These are phyloP conservation scores for Nothophytophthora sp. DNA, from an alignment of 352 stramenopile genomes.

Conservation along the genomic window DNA sequence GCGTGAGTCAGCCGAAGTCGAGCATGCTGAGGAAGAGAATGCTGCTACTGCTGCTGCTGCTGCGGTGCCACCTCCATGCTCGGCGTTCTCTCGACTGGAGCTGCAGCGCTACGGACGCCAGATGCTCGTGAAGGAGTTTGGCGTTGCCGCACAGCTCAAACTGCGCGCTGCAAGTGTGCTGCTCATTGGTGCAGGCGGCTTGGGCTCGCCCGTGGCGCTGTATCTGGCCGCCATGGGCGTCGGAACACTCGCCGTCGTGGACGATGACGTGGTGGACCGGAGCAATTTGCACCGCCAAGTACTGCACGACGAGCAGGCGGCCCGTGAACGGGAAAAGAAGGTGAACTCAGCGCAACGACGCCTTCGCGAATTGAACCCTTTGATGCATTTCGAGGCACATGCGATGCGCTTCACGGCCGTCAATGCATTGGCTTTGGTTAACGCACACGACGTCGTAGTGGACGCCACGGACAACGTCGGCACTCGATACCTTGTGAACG, in stretches of 20 bases:
- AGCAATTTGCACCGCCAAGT: slow-evolving; percentile 98
- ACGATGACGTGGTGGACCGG: slow-evolving; percentile 95
- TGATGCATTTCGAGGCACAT: slow-evolving; percentile 58
- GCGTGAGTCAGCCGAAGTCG: too few species aligned
- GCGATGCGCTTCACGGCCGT: slow-evolving; percentile 51
- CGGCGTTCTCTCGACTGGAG: slow-evolving; percentile 47
- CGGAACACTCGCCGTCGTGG: slow-evolving; percentile 92
- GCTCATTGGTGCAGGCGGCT: slow-evolving; percentile 94
- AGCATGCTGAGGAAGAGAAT: too few species aligned
- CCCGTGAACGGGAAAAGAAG: slow-evolving; percentile 82
- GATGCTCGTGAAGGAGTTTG: slow-evolving; percentile 94
- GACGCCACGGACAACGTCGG: slow-evolving; percentile 96
- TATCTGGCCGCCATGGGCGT: slow-evolving; percentile 96
- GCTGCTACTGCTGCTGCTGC: too few species aligned
- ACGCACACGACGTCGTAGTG: slow-evolving; percentile 90
- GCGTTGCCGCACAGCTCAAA: slow-evolving; percentile 84
- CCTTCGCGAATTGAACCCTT: slow-evolving; percentile 78
- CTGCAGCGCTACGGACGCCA: slow-evolving; percentile 94
- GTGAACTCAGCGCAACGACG: slow-evolving; percentile 80
- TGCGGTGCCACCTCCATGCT: too few species aligned
- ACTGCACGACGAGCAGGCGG: slow-evolving; percentile 86
- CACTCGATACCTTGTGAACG: slow-evolving; percentile 97
- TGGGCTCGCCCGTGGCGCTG: slow-evolving; percentile 94
- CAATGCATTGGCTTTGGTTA: slow-evolving; percentile 86
- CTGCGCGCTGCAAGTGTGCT: slow-evolving; percentile 80